Evolutionary conservation across 2,329 filamentous ascomycete species (phyloP).

Genomic region (Botryosphaeria dothidea): DNA sequence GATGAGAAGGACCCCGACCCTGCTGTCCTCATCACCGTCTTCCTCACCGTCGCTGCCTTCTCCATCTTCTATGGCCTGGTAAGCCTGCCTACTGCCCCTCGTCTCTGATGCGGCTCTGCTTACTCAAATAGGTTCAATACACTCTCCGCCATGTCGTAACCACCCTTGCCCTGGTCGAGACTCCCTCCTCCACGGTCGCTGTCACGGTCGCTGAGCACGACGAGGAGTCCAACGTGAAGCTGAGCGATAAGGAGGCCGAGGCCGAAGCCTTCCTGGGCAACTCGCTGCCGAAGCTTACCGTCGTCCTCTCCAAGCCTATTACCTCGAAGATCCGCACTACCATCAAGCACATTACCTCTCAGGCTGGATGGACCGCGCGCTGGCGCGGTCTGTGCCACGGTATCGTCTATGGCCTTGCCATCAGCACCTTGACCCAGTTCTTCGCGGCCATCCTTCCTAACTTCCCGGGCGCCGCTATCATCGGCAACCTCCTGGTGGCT

Average conservation of each 20-base stretch:
- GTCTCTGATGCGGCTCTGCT: background rate
- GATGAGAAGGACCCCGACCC: constrained; percentile 29
- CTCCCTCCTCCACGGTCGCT: constrained; percentile 54
- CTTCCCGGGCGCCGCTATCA: constrained; percentile 47
- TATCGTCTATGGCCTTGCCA: constrained; percentile 37
- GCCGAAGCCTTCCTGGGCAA: constrained; percentile 35
- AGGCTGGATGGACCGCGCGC: constrained; percentile 64
- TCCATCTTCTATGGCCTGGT: constrained; percentile 45
- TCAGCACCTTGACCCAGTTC: constrained; percentile 44
- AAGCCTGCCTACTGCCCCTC: constrained; percentile 24
- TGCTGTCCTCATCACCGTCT: constrained; percentile 32
- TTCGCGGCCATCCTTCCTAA: constrained; percentile 44
- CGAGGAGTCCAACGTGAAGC: constrained; percentile 40
- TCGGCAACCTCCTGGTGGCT: constrained; percentile 59
- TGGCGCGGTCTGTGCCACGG: constrained; percentile 67
- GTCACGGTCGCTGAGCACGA: constrained; percentile 52
- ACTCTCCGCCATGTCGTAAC: constrained; percentile 61
- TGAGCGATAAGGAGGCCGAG: constrained; percentile 37
- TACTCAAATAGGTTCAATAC: constrained; percentile 46
- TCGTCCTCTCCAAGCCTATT: constrained; percentile 58
- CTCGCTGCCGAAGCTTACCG: constrained; percentile 35
- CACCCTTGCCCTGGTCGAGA: constrained; percentile 66
- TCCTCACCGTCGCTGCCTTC: constrained; percentile 40
- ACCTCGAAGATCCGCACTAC: constrained; percentile 62
- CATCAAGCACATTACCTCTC: constrained; percentile 60